Percentiles rank a stretch among this genome's conserved stretches.
These are phyloP conservation scores for Cladosporium oxysporum DNA, from an alignment of 2,329 filamentous ascomycete genomes.

Conservation along the genomic window DNA sequence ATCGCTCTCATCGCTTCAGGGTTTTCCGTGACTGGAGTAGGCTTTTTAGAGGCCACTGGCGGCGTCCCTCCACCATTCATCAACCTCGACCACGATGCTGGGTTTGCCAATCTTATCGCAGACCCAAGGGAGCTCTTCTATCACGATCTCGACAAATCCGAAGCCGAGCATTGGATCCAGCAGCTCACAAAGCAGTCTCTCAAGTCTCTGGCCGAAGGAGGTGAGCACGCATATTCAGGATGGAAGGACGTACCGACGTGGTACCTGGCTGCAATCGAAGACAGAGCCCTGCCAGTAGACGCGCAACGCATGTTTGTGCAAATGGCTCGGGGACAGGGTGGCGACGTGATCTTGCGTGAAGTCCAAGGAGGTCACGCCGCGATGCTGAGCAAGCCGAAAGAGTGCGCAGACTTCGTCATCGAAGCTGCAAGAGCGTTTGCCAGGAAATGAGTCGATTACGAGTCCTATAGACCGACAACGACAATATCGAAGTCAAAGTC, in stretches of 20 bases:
- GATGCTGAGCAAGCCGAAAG: conserved; percentile 22
- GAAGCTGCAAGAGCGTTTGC: conserved; percentile 18
- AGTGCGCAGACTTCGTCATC: conserved; percentile 17
- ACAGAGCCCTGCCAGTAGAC: conserved; percentile 20
- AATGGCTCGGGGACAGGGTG: conserved; percentile 22
- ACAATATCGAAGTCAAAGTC: conserved; percentile 5
- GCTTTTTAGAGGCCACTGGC: conserved; percentile 21
- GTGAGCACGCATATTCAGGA: conserved; percentile 23
- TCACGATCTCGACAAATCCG: conserved; percentile 20
- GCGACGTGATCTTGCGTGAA: conserved; percentile 15
- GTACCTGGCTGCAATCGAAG: conserved; percentile 21
- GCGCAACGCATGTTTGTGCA: conserved; percentile 21
- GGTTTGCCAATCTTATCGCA: conserved; percentile 20
- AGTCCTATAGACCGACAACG: conserved; percentile 1
- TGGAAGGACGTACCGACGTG: conserved; percentile 23
- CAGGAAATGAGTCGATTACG: conserved; percentile 11
- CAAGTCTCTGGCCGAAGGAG: conserved; percentile 22
- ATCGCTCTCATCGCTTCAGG: conserved; percentile 23
- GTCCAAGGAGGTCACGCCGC: conserved; percentile 22
- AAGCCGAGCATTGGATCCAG: conserved; percentile 18
- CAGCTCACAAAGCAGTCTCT: conserved; percentile 21
- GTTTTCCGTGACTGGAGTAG: conserved; percentile 23
- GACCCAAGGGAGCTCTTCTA: conserved; percentile 22
- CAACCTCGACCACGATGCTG: conserved; percentile 17
- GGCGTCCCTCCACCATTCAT: conserved; percentile 21